Evolutionary conservation across 176 grass and related monocot genomes (phyloP).

Genomic region (Hyparrhenia diplandra): DNA sequence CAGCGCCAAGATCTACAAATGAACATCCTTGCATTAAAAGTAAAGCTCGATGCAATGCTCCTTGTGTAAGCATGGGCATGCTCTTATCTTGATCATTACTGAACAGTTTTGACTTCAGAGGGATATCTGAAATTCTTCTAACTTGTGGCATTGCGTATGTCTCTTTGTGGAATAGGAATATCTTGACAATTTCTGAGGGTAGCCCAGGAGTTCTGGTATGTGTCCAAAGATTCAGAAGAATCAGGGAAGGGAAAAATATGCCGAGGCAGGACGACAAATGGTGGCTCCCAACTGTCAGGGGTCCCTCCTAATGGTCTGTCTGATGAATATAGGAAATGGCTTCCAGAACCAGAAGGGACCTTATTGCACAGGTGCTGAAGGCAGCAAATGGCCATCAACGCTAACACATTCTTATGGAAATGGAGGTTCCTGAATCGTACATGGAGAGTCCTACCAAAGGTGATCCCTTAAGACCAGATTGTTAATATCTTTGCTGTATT

Average conservation of each 20-base stretch:
- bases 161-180: conserved; percentile 41
- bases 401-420: conserved; percentile 77
- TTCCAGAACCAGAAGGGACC: conserved; percentile 68
- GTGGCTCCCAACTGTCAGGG: conserved; percentile 73
- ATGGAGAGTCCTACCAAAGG: conserved; percentile 81
- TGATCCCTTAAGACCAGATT: conserved; percentile 12
- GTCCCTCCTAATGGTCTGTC: conserved; percentile 69
- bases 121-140: conserved; percentile 9
- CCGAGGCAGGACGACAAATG: conserved; percentile 65
- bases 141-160: neutral
- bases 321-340: conserved; percentile 41
- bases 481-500: neutral
- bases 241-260: conserved; percentile 33
- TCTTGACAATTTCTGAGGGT: conserved; percentile 59
- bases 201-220: conserved; percentile 78
- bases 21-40: conserved; percentile 81
- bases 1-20: conserved; percentile 81
- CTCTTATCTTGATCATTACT: neutral
- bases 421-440: conserved; percentile 76
- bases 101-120: neutral
- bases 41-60: conserved; percentile 84
- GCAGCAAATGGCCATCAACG: conserved; percentile 87
- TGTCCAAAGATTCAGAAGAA: conserved; percentile 42
- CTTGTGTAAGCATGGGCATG: conserved; percentile 48
- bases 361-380: conserved; percentile 72